These are phyloP conservation scores for Plasmodium reichenowi DNA, from an alignment of 169 alveolate genomes.

Conservation along the genomic window DNA sequence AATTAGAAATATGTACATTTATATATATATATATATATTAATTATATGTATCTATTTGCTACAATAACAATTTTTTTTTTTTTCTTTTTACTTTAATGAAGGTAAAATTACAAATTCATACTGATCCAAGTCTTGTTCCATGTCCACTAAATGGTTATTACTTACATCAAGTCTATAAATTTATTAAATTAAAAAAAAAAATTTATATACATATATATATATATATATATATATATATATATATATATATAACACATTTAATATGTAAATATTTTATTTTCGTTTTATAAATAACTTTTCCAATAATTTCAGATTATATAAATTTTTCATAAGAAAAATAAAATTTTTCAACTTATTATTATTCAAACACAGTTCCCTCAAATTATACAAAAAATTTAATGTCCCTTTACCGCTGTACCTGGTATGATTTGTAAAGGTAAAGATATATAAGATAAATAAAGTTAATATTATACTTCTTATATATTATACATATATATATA, in stretches of 20 bases:
- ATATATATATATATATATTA: not conserved
- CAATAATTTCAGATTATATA: constrained; percentile 66
- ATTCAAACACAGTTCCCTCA: constrained; percentile 43
- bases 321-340: constrained; percentile 47
- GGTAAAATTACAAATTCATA: constrained; percentile 39
- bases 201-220: constrained; percentile 1
- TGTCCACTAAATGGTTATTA: constrained; percentile 29
- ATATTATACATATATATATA: too few relatives aligned
- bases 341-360: constrained; percentile 38
- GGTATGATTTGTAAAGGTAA: not conserved
- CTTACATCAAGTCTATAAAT: constrained; percentile 62
- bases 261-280: not conserved
- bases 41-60: not conserved
- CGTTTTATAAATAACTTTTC: constrained; percentile 38
- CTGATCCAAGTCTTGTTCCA: constrained; percentile 49
- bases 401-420: constrained; percentile 59
- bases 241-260: not conserved
- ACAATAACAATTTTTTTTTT: not conserved
- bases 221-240: not conserved
- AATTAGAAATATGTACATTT: not conserved
- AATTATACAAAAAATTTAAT: constrained; percentile 57
- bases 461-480: too few relatives aligned
- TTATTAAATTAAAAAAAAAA: constrained; percentile 14
- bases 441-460: too few relatives aligned
- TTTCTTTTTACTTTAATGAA: constrained; percentile 41